phyloP scores from a whole-genome alignment of 2,329 filamentous ascomycete genomes.

The Aspergillus novoparasiticus region DNA sequence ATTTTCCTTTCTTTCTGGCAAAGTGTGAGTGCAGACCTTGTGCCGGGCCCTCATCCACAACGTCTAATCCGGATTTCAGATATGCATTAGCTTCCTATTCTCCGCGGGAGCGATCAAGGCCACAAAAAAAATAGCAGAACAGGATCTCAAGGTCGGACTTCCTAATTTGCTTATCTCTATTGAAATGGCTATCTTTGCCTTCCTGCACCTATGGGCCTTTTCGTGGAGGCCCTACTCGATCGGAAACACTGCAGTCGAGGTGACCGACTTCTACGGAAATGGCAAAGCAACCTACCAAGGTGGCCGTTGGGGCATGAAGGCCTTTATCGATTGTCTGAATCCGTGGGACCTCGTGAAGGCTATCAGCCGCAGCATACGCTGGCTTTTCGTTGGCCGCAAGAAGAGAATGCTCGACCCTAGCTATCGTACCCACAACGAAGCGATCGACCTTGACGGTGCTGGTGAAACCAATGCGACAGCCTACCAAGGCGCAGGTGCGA shows the following conservation, averaged over 20 bases:
- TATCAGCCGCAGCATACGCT: conserved; percentile 73
- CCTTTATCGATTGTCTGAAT: conserved; percentile 73
- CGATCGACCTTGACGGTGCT: conserved; percentile 32
- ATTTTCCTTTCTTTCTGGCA: conserved; percentile 95
- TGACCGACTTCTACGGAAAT: conserved; percentile 44
- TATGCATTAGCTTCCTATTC: conserved; percentile 63
- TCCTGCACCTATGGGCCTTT: conserved; percentile 82
- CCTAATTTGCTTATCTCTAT: conserved; percentile 76
- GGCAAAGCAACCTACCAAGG: conserved; percentile 61
- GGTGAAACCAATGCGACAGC: conserved; percentile 25
- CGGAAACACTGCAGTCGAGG: conserved; percentile 46
- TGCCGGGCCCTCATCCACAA: background rate
- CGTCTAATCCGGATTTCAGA: conserved; percentile 29
- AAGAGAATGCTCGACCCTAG: conserved; percentile 43
- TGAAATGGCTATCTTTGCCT: conserved; percentile 80
- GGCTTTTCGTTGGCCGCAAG: conserved; percentile 76
- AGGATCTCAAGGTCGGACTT: conserved; percentile 79
- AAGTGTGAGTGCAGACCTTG: conserved; percentile 41
- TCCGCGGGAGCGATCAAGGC: conserved; percentile 66
- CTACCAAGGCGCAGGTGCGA: conserved; percentile 30
- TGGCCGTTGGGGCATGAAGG: conserved; percentile 65
- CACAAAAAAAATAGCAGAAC: conserved; percentile 64
- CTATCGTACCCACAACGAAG: conserved; percentile 35
- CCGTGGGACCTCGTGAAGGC: conserved; percentile 83
- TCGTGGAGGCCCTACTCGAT: conserved; percentile 70